These are phyloP conservation scores for Neurospora sp. DNA, from an alignment of 2,329 filamentous ascomycete genomes.

Conservation along the genomic window DNA sequence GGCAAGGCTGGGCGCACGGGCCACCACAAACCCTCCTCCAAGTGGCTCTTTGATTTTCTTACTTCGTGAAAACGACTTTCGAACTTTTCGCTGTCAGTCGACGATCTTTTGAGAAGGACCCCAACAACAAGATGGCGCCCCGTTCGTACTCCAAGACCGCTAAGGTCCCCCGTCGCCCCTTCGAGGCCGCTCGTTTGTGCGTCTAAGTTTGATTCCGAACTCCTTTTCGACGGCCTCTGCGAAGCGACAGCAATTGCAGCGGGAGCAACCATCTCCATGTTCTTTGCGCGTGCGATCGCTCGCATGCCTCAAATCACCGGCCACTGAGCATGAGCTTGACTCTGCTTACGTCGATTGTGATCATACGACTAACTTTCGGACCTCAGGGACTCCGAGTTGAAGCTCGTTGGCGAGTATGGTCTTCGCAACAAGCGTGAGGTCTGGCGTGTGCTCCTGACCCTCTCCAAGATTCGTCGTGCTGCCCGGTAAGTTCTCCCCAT, in stretches of 20 bases:
- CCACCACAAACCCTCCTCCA: conserved; percentile 17
- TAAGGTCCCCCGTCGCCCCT: conserved; percentile 89
- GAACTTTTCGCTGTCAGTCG: conserved; percentile 13
- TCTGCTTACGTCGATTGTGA: conserved; percentile 91
- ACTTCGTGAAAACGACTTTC: conserved; percentile 5
- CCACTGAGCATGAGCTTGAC: conserved; percentile 98
- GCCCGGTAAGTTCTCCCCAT: conserved; percentile 62
- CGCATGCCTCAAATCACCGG: conserved; percentile 44
- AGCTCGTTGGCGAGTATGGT: conserved; percentile 99
- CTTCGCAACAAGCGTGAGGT: conserved; percentile 99
- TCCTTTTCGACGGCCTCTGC: conserved; percentile 59
- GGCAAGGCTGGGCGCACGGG: conserved; percentile 12
- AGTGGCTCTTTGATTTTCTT: conserved; percentile 14
- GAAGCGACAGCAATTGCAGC: conserved; percentile 51
- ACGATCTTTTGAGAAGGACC: conserved; percentile 17
- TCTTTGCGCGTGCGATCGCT: conserved; percentile 6
- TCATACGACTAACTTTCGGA: conserved; percentile 54
- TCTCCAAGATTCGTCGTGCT: conserved; percentile 99
- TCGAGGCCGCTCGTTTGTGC: conserved; percentile 99
- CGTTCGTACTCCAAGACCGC: conserved; percentile 97
- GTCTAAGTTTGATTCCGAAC: conserved; percentile 39
- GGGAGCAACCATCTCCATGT: not conserved
- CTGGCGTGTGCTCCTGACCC: conserved; percentile 98
- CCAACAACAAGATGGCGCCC: conserved; percentile 32
- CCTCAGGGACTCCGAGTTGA: conserved; percentile 94